Base-by-base conservation (phyloP, 352 stramenopile species). In the Phytophthora boehmeriae region DNA sequence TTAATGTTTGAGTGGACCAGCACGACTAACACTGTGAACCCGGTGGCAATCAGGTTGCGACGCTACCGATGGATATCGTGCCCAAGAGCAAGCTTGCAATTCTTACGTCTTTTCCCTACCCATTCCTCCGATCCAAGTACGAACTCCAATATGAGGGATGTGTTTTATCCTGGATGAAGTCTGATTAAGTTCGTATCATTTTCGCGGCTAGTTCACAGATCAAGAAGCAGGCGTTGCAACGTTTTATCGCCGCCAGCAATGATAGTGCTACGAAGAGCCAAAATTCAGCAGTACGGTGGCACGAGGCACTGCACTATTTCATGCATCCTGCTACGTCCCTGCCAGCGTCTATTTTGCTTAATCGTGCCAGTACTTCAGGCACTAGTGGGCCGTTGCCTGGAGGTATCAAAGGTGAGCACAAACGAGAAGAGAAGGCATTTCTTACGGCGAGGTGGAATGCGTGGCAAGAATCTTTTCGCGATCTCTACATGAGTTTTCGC, bases 391-490 rank as follows among this genome's bases (percentile, higher is more conserved):
- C 52, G 8, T 62, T 73, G n/a, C n/a, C 60, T 3, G 57, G 59
- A 39, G 30, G 58, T 3, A 47, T 41, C 0, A 75, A 75, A 35
- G 58, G 57, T 5, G 55, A 79, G 3, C 64, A 74, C 4, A 74
- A 75, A 32, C 80, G 74, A 13, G 76, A 87, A 41, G 79, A 87
- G 36, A 76, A 87, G 23, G 65, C 68, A 14, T 93, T 89, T 50
- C 87, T 88, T n/a, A 65, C 68, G 11, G 53, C 78, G 8, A 71
- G 84, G 1, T 78, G 87, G 54, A 65, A 75, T 13, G 72, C 73
- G 4, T 93, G 84, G 84, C 82, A 92, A 49, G 71, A 85, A 22
- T 66, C 82, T 17, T 89, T 93, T 55, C 82, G 75, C 20, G 68
- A 90, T 34, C 67, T 80, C 19, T 93, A 93, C 56, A 78, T 90